phyloP scores from a whole-genome alignment of 2,329 filamentous ascomycete species.

The Neofusicoccum parvum region DNA sequence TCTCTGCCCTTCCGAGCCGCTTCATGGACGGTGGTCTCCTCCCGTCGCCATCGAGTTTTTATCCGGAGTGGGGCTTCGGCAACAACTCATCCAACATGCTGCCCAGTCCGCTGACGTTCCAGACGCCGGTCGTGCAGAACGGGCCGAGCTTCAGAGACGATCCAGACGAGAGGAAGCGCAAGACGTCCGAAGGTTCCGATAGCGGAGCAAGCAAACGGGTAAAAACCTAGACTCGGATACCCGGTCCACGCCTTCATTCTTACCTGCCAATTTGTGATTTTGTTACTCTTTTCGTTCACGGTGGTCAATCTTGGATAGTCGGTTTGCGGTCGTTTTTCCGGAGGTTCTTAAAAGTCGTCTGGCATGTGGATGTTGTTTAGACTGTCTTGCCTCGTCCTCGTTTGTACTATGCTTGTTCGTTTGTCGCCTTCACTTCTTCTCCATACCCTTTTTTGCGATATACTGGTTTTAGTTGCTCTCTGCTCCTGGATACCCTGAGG shows the following conservation, averaged over 20 bases:
- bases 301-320: neutral
- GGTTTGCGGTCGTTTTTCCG: neutral
- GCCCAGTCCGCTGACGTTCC: conserved; percentile 89
- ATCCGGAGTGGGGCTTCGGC: conserved; percentile 83
- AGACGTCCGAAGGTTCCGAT: conserved; percentile 39
- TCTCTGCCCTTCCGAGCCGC: conserved; percentile 89
- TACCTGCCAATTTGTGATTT: neutral
- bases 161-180: conserved; percentile 42
- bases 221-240: conserved; percentile 33
- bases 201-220: conserved; percentile 37
- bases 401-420: conserved; percentile 15
- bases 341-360: conserved; percentile 11
- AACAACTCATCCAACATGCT: conserved; percentile 76
- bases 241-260: neutral
- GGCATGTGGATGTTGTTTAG: conserved; percentile 20
- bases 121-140: conserved; percentile 67
- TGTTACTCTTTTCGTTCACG: neutral
- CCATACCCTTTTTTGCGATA: conserved; percentile 19
- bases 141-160: conserved; percentile 49
- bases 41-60: conserved; percentile 90
- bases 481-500: conserved; percentile 21
- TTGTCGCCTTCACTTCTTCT: conserved; percentile 3
- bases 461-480: conserved; percentile 17
- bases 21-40: conserved; percentile 87
- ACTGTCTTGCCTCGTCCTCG: conserved; percentile 3